Base-by-base conservation (phyloP, 163 green algal genomes). In the Volvox carteri region DNA sequence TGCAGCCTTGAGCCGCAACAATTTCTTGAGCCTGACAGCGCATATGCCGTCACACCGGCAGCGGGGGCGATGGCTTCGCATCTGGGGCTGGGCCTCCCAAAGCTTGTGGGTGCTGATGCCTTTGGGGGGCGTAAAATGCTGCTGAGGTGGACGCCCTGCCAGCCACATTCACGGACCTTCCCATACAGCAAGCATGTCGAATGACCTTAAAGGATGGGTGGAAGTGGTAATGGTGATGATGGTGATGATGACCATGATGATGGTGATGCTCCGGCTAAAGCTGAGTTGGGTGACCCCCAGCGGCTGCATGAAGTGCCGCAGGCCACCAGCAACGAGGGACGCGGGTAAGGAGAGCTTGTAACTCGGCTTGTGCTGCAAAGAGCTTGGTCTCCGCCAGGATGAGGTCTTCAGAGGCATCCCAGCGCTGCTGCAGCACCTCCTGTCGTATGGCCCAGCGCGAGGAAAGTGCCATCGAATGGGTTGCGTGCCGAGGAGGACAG, bases 361-460 rank as follows among this genome's bases (percentile, higher is more conserved):
- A 5, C 48, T 87, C 81, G 46, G 2, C 21, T 35, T 87, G 81
- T 30, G 77, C n/a, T 14, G 4, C 23, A 44, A 50, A 1, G 35
- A 87, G 19, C 48, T 87, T 72, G 21, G 48, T 54, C 67, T 87
- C 62, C 12, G 81, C 81, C 30, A 44, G 28, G n/a, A 87, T 25
- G 7, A 87, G 21, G 33, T 87, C 81, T 46, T 87, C 65, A 0
- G 65, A 73, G 1, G 81, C 48, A 35, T 87, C 81, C 81, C 81
- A 87, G 23, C 81, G 81, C 33, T 80, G 65, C 81, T 87, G 81
- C 44, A 87, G 48, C 33, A 80, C 81, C n/a, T 87, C 81, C 81
- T 87, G 46, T 21, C 25, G 44, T 70, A n/a, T n/a, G n/a, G n/a
- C n/a, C n/a, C n/a, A n/a, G 65, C 16, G 65, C 21, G 19, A 2